A percentile compares a stretch with the other conserved stretches of the same genome.
These are phyloP conservation scores for Thielaviopsis cerberus DNA, from an alignment of 2,329 filamentous ascomycete species.

Conservation along the genomic window DNA sequence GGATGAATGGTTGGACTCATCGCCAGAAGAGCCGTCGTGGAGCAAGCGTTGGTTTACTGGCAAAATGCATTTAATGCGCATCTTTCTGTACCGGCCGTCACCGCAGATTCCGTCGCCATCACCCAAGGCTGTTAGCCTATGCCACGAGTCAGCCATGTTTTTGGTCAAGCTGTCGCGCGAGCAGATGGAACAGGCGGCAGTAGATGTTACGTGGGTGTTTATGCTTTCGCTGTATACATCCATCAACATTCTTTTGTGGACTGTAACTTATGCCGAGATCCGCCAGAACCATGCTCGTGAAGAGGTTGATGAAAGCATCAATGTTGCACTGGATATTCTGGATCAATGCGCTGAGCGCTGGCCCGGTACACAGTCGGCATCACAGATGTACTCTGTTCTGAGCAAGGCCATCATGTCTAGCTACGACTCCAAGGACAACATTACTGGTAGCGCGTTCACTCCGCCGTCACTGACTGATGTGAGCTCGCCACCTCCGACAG, in stretches of 20 bases:
- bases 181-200: slow-evolving; percentile 55
- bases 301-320: slow-evolving; percentile 58
- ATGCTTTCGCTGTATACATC: slow-evolving; percentile 78
- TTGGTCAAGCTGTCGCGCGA: slow-evolving; percentile 67
- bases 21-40: slow-evolving; percentile 51
- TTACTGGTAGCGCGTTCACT: slow-evolving; percentile 21
- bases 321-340: slow-evolving; percentile 60
- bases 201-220: slow-evolving; percentile 90
- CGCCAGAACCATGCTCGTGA: slow-evolving; percentile 52
- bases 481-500: slow-evolving; percentile 28
- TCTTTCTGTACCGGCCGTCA: slow-evolving; percentile 75
- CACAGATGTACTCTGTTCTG: slow-evolving; percentile 72
- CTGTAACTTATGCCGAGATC: slow-evolving; percentile 70
- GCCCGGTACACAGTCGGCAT: slow-evolving; percentile 74
- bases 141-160: slow-evolving; percentile 64
- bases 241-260: slow-evolving; percentile 82
- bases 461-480: slow-evolving; percentile 30
- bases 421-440: slow-evolving; percentile 44
- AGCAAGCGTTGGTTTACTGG: slow-evolving; percentile 49
- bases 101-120: slow-evolving; percentile 82
- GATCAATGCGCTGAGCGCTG: slow-evolving; percentile 67
- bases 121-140: slow-evolving; percentile 55
- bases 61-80: slow-evolving; percentile 55
- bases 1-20: slow-evolving; percentile 57
- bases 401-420: slow-evolving; percentile 73